Conservation (phyloP, 306 rosid species). For the Fagus crenata region DNA sequence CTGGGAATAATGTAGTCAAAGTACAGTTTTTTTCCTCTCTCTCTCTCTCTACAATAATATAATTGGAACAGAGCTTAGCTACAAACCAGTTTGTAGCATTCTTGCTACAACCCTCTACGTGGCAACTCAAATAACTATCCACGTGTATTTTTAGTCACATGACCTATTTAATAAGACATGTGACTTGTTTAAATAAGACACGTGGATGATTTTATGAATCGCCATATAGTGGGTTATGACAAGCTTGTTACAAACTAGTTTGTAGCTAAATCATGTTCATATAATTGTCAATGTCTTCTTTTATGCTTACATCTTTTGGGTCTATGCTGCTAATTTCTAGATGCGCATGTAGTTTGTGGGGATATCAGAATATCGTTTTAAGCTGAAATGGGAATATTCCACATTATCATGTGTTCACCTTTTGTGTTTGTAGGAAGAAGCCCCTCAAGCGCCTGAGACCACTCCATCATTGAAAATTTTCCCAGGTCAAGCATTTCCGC, state of each 20-base stretch:
- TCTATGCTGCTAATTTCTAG: not conserved
- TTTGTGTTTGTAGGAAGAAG: slow-evolving; percentile 63
- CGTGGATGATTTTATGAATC: too few species aligned
- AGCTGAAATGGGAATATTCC: slow-evolving; percentile 1
- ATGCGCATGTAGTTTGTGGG: slow-evolving; percentile 10
- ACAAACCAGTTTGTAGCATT: too few species aligned
- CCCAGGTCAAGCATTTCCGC: slow-evolving; percentile 84
- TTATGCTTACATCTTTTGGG: not conserved
- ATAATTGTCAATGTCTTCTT: not conserved
- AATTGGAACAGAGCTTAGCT: too few species aligned
- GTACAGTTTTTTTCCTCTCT: not conserved
- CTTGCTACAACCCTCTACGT: too few species aligned
- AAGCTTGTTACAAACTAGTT: too few species aligned
- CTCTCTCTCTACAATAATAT: not conserved
- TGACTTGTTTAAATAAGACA: too few species aligned
- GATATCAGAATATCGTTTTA: slow-evolving; percentile 8
- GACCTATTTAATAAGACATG: too few species aligned
- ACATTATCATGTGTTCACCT: slow-evolving; percentile 12
- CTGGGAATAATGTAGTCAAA: not conserved
- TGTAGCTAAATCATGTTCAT: too few species aligned
- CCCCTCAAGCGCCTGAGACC: slow-evolving; percentile 41
- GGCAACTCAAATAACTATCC: too few species aligned
- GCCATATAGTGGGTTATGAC: too few species aligned
- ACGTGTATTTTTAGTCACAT: too few species aligned
- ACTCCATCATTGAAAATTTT: slow-evolving; percentile 43